Evolutionary conservation across 306 rosid genomes (phyloP), one percentile per base, ranked within the genome.

Genomic region (Adenanthera pavonina): DNA sequence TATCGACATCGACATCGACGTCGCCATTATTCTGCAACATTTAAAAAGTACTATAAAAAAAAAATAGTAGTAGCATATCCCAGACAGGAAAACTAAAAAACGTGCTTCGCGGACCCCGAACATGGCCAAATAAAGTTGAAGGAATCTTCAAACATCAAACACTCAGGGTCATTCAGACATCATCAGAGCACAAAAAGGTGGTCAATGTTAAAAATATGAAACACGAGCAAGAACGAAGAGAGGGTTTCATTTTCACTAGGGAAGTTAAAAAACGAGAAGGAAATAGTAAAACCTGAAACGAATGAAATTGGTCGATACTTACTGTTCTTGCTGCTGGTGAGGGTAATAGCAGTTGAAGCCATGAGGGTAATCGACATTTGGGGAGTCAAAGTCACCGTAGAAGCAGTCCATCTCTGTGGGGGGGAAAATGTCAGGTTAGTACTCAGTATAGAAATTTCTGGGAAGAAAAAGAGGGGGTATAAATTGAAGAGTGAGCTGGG

Each of bases 311-410:
- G 44, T 61, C 2, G 0, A 64, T 0, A 40, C 94, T 86, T 82
- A 91, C 97, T 49, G 56, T 40, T 72, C 12, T 25, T 75, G 78
- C n/a, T 69, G 56, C 15, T 54, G 80, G 53, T 43, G 17, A 47
- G 75, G 60, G 70, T n/a, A 54, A 30, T n/a, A 51, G 75, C 79
- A 83, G 72, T 62, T 80, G 76, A 73, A 74, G 13, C 33, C 85
- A 44, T 51, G 46, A 52, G 89, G 86, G 79, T 72, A 46, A 0
- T 86, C 89, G 82, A 85, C 12, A 73, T 82, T 82, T 30, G 87
- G 88, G 41, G 80, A 44, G 51, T 43, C 38, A 6, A 59, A 62
- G 36, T 84, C 83, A 47, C 44, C 20, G 41, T 36, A 43, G 46
- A 54, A 56, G 59, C 51, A 69, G 9, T 81, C 92, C 97, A 89